Base-by-base conservation (phyloP, 192 early-diverging fungal species). In the Mortierella alpina region DNA sequence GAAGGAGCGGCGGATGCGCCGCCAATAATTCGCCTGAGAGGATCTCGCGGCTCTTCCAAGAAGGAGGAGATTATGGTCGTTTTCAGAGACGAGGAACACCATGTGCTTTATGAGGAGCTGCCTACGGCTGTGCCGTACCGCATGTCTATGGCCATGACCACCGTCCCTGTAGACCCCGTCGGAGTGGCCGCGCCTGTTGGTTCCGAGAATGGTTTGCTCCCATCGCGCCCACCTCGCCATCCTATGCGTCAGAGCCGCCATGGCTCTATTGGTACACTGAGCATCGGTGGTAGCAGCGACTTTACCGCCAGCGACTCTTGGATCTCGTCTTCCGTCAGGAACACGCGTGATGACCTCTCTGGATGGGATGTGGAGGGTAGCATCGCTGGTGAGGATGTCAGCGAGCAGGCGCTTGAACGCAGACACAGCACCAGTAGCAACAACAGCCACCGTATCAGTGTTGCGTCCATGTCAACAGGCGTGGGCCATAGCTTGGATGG, bases 81-180 rank as follows among this genome's bases (percentile, higher is more conserved):
- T 2, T 52, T 47, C 52, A 50, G 70, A 44, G 68, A 66, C 15
- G 73, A 79, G 45, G 77, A 80, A 23, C 77, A 80, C 3, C 77
- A 80, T 23, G 60, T 80, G n/a, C 70, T 62, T 23, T 80, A 72
- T 48, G 77, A 80, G 55, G 77, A 80, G 9, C 59, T 80, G 0
- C 77, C 77, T 7, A 57, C 48, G 45, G 77, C 77, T 1, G 70
- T 80, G 6, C 31, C 69, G 1, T 80, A 80, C 42, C 69, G 70
- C 2, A 80, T 80, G 77, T 80, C 77, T 20, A 80, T 80, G 53
- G 31, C 31, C 31, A 80, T 80, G 77, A 72, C 64, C 6, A 80
- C 77, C 7, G 70, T 80, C 10, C 65, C 77, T 4, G 70, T 80
- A 1, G 77, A 80, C 45, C 61, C 74, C 31, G 61, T 68, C 13